These are phyloP conservation scores for Trypanosomatidae sp. DNA, from an alignment of 208 protist species.

Conservation along the genomic window DNA sequence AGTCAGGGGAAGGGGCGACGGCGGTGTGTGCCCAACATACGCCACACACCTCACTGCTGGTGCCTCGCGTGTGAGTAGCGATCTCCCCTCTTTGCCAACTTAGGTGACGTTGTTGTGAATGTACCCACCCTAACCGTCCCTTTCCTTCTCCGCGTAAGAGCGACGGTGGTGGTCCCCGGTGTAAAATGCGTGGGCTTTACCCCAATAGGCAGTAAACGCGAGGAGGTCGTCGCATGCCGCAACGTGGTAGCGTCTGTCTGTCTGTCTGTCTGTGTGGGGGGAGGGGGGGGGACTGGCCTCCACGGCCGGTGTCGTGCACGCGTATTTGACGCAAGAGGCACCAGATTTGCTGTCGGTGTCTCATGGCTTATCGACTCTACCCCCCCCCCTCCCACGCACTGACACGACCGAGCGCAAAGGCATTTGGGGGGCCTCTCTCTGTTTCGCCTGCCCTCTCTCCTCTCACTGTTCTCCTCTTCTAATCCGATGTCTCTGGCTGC, in stretches of 20 bases:
- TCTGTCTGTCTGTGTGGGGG: neutral
- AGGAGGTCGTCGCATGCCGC: neutral
- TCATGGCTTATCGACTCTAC: neutral
- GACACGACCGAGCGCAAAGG: no score
- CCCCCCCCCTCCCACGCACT: no score
- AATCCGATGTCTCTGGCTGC: no score
- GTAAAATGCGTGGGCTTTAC: neutral
- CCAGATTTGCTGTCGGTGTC: neutral
- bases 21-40: neutral
- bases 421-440: no score
- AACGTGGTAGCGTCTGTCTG: neutral
- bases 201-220: neutral
- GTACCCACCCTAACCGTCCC: neutral
- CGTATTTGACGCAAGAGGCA: neutral
- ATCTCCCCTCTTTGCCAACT: neutral
- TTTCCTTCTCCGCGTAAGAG: neutral
- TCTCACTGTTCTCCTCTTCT: no score
- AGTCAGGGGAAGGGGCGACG: neutral
- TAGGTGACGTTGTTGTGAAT: neutral
- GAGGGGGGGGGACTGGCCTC: neutral
- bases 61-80: neutral
- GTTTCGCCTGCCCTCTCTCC: no score
- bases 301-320: neutral
- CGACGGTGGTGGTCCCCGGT: neutral
- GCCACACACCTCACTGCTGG: neutral